phyloP scores from a whole-genome alignment of 192 early-diverging fungal species.

The Lunasporangiospora selenospora region DNA sequence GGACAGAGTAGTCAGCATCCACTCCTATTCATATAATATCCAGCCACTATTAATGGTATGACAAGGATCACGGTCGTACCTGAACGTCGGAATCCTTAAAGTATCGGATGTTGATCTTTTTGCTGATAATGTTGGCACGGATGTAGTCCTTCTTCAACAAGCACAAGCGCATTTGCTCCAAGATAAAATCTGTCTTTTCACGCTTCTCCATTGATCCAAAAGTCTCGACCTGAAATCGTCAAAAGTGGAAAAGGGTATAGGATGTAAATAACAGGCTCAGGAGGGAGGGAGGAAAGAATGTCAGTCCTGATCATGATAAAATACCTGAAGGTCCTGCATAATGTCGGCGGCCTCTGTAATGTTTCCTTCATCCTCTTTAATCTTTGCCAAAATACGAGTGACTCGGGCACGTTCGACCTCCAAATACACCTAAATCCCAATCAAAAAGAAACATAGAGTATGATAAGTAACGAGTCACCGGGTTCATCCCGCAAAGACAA shows the following conservation, averaged over 20 bases:
- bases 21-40: neutral
- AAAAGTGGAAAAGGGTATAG: neutral
- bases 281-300: constrained; percentile 1
- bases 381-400: constrained; percentile 87
- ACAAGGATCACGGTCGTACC: constrained; percentile 53
- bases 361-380: constrained; percentile 91
- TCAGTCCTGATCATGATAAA: constrained; percentile 1
- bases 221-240: constrained; percentile 82
- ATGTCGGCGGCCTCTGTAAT: constrained; percentile 92
- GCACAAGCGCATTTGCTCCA: constrained; percentile 98
- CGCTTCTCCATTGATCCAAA: constrained; percentile 99
- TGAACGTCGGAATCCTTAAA: constrained; percentile 85
- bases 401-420: constrained; percentile 97
- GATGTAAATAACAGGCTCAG: neutral
- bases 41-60: no score
- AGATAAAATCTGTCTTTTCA: constrained; percentile 99
- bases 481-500: no score
- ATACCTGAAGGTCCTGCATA: constrained; percentile 93
- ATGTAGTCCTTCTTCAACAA: constrained; percentile 93
- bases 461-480: neutral
- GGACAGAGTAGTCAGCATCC: neutral
- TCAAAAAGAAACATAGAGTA: neutral
- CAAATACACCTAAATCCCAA: constrained; percentile 84
- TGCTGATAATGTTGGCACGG: constrained; percentile 91
- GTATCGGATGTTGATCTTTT: constrained; percentile 95